These are phyloP conservation scores for Bullera alba DNA, from an alignment of 768 basidiomycete species.

Conservation along the genomic window DNA sequence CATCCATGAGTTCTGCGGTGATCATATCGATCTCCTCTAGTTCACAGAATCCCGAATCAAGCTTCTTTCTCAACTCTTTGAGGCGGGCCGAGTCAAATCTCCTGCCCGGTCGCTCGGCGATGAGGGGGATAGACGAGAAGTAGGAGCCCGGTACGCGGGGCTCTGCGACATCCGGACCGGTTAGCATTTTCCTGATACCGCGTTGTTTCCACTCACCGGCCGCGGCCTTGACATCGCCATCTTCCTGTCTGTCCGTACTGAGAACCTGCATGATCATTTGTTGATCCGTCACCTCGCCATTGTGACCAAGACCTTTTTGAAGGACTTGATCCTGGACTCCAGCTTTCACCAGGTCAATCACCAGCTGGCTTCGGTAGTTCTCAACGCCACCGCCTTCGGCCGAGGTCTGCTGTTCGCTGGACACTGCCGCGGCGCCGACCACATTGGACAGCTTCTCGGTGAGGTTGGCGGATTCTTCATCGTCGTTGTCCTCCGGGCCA, in stretches of 20 bases:
- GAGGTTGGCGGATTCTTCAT: conserved; percentile 49
- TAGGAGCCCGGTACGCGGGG: conserved; percentile 91
- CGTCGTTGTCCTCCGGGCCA: conserved; percentile 54
- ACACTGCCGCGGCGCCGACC: conserved; percentile 85
- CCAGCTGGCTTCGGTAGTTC: conserved; percentile 85
- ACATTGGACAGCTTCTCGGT: conserved; percentile 56
- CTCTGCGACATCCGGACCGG: conserved; percentile 60
- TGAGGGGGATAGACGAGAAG: conserved; percentile 88
- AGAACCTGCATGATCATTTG: conserved; percentile 96
- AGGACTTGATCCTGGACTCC: conserved; percentile 43
- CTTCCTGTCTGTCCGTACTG: conserved; percentile 71
- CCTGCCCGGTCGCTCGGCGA: conserved; percentile 74
- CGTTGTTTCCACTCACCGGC: conserved; percentile 57
- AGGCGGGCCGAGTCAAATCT: conserved; percentile 90
- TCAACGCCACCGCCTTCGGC: conserved; percentile 68
- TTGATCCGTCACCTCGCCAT: conserved; percentile 69
- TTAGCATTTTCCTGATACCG: background rate
- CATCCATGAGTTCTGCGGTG: conserved; percentile 83
- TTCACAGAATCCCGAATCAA: conserved; percentile 81
- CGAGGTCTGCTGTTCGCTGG: conserved; percentile 87
- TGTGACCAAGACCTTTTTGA: conserved; percentile 41
- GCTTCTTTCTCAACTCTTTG: conserved; percentile 84
- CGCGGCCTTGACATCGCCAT: conserved; percentile 75
- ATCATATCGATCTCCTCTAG: conserved; percentile 85
- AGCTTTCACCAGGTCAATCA: conserved; percentile 41